Evolutionary conservation across 345 rosid species (phyloP).

Genomic region (Erodium maritimum): DNA sequence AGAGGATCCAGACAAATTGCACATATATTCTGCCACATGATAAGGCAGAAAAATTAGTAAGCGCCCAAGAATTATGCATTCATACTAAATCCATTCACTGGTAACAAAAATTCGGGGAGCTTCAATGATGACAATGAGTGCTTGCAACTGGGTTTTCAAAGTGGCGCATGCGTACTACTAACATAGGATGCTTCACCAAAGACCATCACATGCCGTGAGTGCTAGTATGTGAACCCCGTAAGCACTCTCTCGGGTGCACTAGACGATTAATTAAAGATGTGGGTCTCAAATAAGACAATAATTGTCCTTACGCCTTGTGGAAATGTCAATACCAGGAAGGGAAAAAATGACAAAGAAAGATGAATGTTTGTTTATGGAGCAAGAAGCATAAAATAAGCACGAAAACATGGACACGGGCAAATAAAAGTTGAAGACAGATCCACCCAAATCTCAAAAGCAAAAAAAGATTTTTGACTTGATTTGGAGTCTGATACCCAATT

Average conservation of each 20-base stretch:
- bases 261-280: too few species aligned
- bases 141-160: too few species aligned
- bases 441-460: background rate
- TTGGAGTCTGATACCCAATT: background rate
- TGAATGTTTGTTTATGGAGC: background rate
- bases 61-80: background rate
- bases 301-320: background rate
- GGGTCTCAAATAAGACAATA: background rate
- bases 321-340: background rate
- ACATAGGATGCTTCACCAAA: too few species aligned
- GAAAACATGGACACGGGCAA: background rate
- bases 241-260: background rate
- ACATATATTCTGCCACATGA: conserved; percentile 47
- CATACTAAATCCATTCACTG: background rate
- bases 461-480: background rate
- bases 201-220: background rate
- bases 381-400: background rate
- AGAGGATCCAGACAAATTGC: conserved; percentile 76
- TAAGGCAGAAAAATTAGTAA: background rate
- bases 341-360: background rate
- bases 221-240: background rate
- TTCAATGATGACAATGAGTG: too few species aligned
- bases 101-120: too few species aligned
- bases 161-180: too few species aligned
- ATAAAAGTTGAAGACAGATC: background rate